Evolutionary conservation across 2,329 filamentous ascomycete genomes (phyloP).

Genomic region (Thielaviopsis populi): DNA sequence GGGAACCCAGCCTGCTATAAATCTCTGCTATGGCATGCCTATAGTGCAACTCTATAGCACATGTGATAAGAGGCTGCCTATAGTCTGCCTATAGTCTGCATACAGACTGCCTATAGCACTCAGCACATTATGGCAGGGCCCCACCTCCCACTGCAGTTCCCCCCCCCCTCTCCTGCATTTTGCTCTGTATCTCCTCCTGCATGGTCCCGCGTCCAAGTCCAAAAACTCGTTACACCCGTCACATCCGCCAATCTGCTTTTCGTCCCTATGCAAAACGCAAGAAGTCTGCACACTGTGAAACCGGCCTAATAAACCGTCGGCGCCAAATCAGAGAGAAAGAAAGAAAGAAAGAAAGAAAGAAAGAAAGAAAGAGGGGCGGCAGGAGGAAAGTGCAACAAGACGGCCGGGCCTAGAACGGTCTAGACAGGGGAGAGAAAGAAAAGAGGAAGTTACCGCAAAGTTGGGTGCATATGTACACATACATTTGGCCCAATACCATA

Average conservation of each 20-base stretch:
- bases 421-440: background rate
- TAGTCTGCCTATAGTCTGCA: too few relatives aligned
- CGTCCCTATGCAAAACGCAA: too few relatives aligned
- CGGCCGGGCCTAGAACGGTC: background rate
- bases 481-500: background rate
- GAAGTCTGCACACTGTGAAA: background rate
- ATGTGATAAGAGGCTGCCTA: too few relatives aligned
- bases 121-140: background rate
- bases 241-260: too few relatives aligned
- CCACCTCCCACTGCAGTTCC: background rate
- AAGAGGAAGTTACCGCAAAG: background rate
- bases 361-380: background rate
- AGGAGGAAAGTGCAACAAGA: background rate
- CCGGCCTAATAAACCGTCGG: conserved; percentile 4
- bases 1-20: background rate
- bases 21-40: background rate
- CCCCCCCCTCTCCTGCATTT: background rate
- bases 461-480: background rate
- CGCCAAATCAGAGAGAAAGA: too few relatives aligned
- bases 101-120: too few relatives aligned
- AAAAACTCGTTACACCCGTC: too few relatives aligned
- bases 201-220: background rate
- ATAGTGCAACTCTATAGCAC: background rate
- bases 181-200: background rate
- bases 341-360: background rate